A percentile compares a stretch with the other conserved stretches of the same genome.
These are phyloP conservation scores for Moricandia moricandioides DNA, from an alignment of 345 rosid genomes.

Conservation along the genomic window DNA sequence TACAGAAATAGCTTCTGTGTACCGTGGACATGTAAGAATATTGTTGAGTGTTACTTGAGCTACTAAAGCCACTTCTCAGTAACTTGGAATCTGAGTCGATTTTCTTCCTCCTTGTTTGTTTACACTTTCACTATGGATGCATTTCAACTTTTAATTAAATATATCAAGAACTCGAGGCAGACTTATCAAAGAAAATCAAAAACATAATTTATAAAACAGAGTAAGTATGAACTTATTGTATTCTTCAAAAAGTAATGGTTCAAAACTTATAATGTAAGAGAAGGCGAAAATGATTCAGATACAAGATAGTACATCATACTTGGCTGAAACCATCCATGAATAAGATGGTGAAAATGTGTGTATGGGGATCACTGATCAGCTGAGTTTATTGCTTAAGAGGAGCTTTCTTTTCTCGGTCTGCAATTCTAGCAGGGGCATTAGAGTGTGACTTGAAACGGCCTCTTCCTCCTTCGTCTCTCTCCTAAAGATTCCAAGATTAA, in stretches of 20 bases:
- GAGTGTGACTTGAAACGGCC: not conserved
- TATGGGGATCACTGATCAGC: not conserved
- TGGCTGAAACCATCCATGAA: not conserved
- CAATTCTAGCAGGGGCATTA: not conserved
- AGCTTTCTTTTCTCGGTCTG: not conserved
- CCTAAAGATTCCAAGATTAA: not conserved
- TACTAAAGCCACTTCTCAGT: conserved; percentile 24
- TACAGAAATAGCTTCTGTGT: conserved; percentile 36
- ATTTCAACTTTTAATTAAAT: conserved; percentile 3
- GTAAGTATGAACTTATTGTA: not conserved
- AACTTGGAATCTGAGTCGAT: conserved; percentile 7
- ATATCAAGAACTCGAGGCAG: not conserved
- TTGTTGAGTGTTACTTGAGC: conserved; percentile 16
- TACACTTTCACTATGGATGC: not conserved
- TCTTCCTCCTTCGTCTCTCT: not conserved
- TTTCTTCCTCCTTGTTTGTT: conserved; percentile 11
- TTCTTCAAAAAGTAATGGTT: not conserved
- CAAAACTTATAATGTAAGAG: conserved; percentile 3
- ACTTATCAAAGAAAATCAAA: not conserved
- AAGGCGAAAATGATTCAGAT: conserved; percentile 26
- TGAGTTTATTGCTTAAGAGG: not conserved
- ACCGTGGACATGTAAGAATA: conserved; percentile 17
- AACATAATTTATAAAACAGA: not conserved
- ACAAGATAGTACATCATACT: conserved; percentile 22
- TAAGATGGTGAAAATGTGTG: not conserved